phyloP scores from a whole-genome alignment of 257 asterid species.

The Salvia miltiorrhiza region DNA sequence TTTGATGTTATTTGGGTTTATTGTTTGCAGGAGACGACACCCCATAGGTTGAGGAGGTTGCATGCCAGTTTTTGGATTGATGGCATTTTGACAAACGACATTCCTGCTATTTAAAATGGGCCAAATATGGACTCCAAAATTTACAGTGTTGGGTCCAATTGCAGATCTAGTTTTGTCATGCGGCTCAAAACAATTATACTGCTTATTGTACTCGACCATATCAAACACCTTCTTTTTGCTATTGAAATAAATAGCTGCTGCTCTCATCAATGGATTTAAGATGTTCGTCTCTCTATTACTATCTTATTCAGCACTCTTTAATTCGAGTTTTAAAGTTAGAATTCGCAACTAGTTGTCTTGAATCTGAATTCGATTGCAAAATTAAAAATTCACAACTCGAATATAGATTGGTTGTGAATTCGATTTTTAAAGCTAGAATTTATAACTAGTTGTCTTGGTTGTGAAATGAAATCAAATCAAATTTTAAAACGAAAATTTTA shows the following conservation, averaged over 20 bases:
- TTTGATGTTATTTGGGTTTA: not conserved
- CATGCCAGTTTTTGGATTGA: constrained; percentile 33
- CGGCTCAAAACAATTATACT: constrained; percentile 25
- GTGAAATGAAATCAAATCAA: no score
- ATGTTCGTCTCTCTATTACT: not conserved
- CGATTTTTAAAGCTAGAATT: no score
- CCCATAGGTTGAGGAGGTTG: constrained; percentile 62
- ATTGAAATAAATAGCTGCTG: constrained; percentile 9
- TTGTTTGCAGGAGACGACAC: constrained; percentile 71
- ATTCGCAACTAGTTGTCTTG: no score
- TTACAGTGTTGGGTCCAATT: constrained; percentile 26
- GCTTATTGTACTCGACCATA: constrained; percentile 15
- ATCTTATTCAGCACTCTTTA: no score
- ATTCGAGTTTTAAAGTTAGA: no score
- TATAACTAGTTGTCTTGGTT: no score
- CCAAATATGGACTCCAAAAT: constrained; percentile 16
- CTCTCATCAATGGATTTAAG: not conserved
- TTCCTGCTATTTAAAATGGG: constrained; percentile 16
- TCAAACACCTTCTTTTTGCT: not conserved
- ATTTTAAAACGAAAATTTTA: no score
- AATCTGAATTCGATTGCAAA: no score
- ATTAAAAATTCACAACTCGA: no score
- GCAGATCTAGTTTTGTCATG: constrained; percentile 27
- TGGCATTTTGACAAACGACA: constrained; percentile 25
- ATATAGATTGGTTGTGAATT: no score